phyloP scores from a whole-genome alignment of 352 stramenopile species.

The Phytophthora colocasiae region DNA sequence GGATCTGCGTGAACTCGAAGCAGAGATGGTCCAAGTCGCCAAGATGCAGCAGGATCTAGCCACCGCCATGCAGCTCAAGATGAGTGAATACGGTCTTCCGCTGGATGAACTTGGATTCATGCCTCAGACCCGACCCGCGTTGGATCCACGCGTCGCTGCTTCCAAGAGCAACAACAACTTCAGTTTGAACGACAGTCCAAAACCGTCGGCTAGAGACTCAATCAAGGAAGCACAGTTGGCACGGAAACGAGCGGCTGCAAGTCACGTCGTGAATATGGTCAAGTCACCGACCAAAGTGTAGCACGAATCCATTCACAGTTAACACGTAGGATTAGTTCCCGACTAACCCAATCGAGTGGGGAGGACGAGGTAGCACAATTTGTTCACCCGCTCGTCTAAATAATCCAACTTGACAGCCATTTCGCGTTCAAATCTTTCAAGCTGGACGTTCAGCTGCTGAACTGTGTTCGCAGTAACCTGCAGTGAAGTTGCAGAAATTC shows the following conservation, averaged over 20 bases:
- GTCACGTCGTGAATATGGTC: conserved; percentile 12
- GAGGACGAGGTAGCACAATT: conserved; percentile 57
- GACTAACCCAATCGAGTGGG: conserved; percentile 36
- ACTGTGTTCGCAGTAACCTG: conserved; percentile 39
- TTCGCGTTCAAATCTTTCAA: conserved; percentile 59
- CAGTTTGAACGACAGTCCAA: conserved; percentile 2
- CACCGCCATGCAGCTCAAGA: conserved; percentile 84
- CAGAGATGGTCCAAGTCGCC: conserved; percentile 73
- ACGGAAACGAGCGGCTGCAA: conserved; percentile 24
- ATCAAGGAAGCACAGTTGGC: conserved; percentile 27
- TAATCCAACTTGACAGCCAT: conserved; percentile 65
- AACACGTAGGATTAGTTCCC: conserved; percentile 3
- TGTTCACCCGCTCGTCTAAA: conserved; percentile 70
- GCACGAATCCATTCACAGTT: conserved; percentile 6
- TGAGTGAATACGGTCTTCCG: conserved; percentile 91
- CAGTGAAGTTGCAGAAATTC: conserved; percentile 20
- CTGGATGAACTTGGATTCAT: conserved; percentile 90
- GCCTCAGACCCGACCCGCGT: conserved; percentile 24
- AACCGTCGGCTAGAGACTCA: conserved; percentile 1
- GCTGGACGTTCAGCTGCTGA: conserved; percentile 53
- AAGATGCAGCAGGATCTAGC: conserved; percentile 86
- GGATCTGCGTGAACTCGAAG: conserved; percentile 85
- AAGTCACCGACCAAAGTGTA: conserved; percentile 24
- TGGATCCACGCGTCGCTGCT: conserved; percentile 27
- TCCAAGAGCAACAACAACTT: conserved; percentile 36